Percentiles rank a stretch among this genome's conserved stretches.
phyloP scores from a whole-genome alignment of 371 early-diverging fungal species.

The Mortierella sp. region DNA sequence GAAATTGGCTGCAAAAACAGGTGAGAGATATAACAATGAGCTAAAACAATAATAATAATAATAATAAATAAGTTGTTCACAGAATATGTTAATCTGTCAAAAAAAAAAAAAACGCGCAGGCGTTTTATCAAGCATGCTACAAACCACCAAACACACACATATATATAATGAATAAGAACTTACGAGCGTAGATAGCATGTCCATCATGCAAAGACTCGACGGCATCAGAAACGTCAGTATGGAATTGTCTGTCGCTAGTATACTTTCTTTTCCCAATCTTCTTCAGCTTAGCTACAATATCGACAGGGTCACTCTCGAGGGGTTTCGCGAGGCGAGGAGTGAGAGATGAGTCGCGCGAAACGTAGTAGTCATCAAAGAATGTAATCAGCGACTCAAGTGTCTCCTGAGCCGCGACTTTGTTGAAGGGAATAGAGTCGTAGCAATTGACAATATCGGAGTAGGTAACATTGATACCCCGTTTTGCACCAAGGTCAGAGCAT shows the following conservation, averaged over 20 bases:
- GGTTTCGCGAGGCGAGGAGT: not conserved
- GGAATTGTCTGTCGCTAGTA: slow-evolving; percentile 17
- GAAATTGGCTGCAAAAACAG: slow-evolving; percentile 13
- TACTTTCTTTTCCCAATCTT: slow-evolving; percentile 17
- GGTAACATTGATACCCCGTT: slow-evolving; percentile 9
- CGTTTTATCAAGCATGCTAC: no score
- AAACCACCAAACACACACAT: no score
- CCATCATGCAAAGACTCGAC: slow-evolving; percentile 15
- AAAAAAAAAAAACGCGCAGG: no score
- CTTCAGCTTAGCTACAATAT: slow-evolving; percentile 13
- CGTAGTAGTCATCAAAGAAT: slow-evolving; percentile 13
- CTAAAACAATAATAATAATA: not conserved
- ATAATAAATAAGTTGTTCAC: not conserved
- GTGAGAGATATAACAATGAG: slow-evolving; percentile 10
- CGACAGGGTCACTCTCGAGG: slow-evolving; percentile 21
- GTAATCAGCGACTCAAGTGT: slow-evolving; percentile 6
- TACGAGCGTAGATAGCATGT: slow-evolving; percentile 12
- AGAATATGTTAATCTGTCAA: no score
- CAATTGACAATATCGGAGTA: slow-evolving; percentile 4
- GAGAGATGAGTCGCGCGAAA: slow-evolving; percentile 4
- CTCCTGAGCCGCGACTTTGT: not conserved
- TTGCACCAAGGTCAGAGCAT: slow-evolving; percentile 8
- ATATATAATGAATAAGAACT: not conserved
- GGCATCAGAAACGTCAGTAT: slow-evolving; percentile 4
- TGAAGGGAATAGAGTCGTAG: slow-evolving; percentile 12